Evolutionary conservation across 2,329 filamentous ascomycete genomes (phyloP), one percentile per base, ranked within the genome.

Genomic region (Xylariales sp.): DNA sequence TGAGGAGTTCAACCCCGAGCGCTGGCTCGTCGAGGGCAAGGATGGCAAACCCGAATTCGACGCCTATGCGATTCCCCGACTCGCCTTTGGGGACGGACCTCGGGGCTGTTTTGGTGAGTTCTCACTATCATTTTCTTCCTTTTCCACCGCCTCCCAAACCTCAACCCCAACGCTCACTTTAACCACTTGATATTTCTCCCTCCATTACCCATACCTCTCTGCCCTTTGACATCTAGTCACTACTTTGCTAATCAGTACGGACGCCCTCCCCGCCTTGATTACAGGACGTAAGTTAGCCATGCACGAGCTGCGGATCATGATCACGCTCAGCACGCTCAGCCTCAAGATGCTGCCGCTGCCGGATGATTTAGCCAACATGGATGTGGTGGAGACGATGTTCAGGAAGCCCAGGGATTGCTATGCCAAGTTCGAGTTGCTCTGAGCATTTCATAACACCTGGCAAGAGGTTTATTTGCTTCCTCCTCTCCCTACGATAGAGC

Each of bases 91-190:
- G 0, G 43, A 44, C 19, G 47, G 47, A 7, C n/a, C 28, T 18
- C 43, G 47, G 17, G 47, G 45, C 2, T 49, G 47, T 30, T 46
- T 46, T 17, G 45, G 47, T 49, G 40, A 49, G 41, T n/a, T n/a
- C n/a, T n/a, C n/a, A n/a, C n/a, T n/a, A n/a, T n/a, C n/a, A n/a
- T n/a, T n/a, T n/a, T n/a, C n/a, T n/a, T 32, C 19, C 27, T 16
- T 16, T 31, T 18, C 14, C n/a, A n/a, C n/a, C n/a, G n/a, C n/a
- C n/a, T n/a, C n/a, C n/a, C n/a, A n/a, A n/a, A n/a, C n/a, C n/a
- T n/a, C n/a, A n/a, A n/a, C n/a, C n/a, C n/a, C n/a, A n/a, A n/a
- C n/a, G n/a, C n/a, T n/a, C n/a, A n/a, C n/a, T n/a, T n/a, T n/a
- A n/a, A n/a, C n/a, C n/a, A n/a, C n/a, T n/a, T n/a, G n/a, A n/a